Evolutionary conservation across 2,329 filamentous ascomycete genomes (phyloP), one percentile per base, ranked within the genome.

Genomic region (Claviceps sp.): DNA sequence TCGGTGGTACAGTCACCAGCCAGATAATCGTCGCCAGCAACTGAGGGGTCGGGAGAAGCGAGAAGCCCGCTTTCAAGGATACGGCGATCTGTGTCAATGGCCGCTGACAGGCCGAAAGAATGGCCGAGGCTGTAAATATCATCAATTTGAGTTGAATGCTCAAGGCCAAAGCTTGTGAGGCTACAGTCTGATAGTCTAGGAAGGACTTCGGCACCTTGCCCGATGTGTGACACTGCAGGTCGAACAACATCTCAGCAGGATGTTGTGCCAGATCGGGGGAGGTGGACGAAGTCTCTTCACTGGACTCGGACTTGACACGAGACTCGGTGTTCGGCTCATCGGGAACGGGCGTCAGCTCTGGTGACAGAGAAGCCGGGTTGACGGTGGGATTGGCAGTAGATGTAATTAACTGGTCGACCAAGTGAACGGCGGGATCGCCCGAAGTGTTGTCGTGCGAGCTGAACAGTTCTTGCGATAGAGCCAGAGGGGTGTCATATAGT

Each of bases 181-280:
- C 62, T 57, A 52, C 64, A 62, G 67, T 71, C 65, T 62, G 72
- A 58, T 68, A 72, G 61, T 63, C 64, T 65, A 58, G 63, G 65
- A 69, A 73, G 61, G 68, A 67, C 66, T 66, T 68, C 63, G 72
- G 69, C 68, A 71, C 74, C 71, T 78, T 78, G 76, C 74, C 80
- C 85, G 86, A 91, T 84, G 82, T 90, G 91, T 84, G 93, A 97
- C 93, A 98, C 93, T 86, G 93, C 93, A 95, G 93, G 93, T 95
- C 93, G 69, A 85, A 97, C 93, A 97, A 96, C 91, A 96, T 85
- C 90, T 80, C 93, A 79, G 93, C 93, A 97, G 93, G 90, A 95
- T 94, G 90, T 96, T 96, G 93, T 96, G 90, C 93, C 93, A 81
- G 74, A 79, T 94, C 88, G 82, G 86, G 78, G 73, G 84, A 79